Evolutionary conservation across 1,139 yeast genomes (phyloP).

Genomic region (Sugiyamaella xylanicola): DNA sequence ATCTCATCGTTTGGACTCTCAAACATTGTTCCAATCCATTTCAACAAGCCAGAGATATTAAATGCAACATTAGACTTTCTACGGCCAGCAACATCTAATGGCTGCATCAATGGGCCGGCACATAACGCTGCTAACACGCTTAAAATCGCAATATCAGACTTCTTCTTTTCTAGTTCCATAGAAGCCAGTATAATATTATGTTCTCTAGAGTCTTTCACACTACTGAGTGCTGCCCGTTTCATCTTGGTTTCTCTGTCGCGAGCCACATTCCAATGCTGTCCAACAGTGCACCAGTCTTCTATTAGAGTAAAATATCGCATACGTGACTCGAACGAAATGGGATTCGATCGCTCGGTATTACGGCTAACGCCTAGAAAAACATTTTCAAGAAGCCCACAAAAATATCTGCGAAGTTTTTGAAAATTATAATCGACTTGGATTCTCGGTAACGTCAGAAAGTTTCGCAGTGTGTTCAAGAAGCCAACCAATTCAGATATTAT

Average conservation of each 20-base stretch:
- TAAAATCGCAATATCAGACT: conserved; percentile 69
- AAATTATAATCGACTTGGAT: conserved; percentile 71
- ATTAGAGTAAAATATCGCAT: conserved; percentile 78
- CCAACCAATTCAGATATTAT: conserved; percentile 64
- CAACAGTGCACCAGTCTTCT: conserved; percentile 95
- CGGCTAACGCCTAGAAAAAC: conserved; percentile 57
- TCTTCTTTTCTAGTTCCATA: conserved; percentile 76
- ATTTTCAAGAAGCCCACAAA: conserved; percentile 74
- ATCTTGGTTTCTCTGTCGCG: conserved; percentile 69
- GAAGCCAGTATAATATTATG: conserved; percentile 62
- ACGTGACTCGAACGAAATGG: conserved; percentile 85
- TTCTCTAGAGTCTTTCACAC: conserved; percentile 39
- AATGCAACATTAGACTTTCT: conserved; percentile 57
- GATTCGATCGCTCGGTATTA: conserved; percentile 48
- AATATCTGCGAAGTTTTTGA: conserved; percentile 77
- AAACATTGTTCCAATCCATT: conserved; percentile 78
- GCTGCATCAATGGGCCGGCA: conserved; percentile 45
- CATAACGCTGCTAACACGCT: conserved; percentile 85
- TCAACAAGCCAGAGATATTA: conserved; percentile 66
- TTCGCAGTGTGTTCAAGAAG: conserved; percentile 65
- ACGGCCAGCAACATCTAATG: conserved; percentile 33
- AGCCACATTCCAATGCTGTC: conserved; percentile 56
- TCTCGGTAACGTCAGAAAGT: conserved; percentile 58
- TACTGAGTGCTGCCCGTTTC: conserved; percentile 40
- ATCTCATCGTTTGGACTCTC: conserved; percentile 60